Conservation (phyloP, 1,139 yeast species). For the Taphrina communis region DNA sequence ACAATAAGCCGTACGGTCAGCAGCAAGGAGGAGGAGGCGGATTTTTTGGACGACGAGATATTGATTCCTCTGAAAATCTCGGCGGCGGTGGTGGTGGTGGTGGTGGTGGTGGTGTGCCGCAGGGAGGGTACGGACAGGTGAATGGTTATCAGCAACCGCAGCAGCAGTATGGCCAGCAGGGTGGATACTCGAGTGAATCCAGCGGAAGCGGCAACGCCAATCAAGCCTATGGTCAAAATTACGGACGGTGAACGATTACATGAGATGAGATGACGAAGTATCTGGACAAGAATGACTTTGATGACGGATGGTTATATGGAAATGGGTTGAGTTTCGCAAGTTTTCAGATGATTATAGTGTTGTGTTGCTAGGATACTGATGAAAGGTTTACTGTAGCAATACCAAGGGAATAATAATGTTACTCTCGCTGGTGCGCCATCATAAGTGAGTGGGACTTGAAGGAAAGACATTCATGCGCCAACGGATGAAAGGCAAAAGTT, state of each 20-base stretch:
- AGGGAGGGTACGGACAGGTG: neutral
- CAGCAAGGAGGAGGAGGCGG: constrained; percentile 13
- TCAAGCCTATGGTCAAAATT: constrained; percentile 27
- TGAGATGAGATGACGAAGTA: too few species aligned
- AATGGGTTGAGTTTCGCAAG: neutral
- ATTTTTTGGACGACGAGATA: constrained; percentile 24
- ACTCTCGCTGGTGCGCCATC: too few species aligned
- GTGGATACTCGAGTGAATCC: neutral
- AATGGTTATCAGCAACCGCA: neutral
- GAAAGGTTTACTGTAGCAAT: too few species aligned
- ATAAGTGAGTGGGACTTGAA: too few species aligned
- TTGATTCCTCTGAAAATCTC: neutral
- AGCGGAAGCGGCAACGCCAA: constrained; percentile 2
- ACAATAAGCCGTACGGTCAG: constrained; percentile 1
- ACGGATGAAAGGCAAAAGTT: too few species aligned
- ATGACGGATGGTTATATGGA: neutral
- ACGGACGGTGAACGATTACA: neutral
- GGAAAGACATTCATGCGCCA: too few species aligned
- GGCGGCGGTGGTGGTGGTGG: neutral
- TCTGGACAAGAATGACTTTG: neutral
- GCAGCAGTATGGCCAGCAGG: neutral
- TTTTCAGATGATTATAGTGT: too few species aligned
- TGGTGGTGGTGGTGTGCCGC: neutral
- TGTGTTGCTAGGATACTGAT: too few species aligned
- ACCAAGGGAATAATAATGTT: too few species aligned